Percentiles rank a stretch among this genome's conserved stretches.
Evolutionary conservation across 2,329 filamentous ascomycete genomes (phyloP).

Genomic region (Cyphellophora europaea): DNA sequence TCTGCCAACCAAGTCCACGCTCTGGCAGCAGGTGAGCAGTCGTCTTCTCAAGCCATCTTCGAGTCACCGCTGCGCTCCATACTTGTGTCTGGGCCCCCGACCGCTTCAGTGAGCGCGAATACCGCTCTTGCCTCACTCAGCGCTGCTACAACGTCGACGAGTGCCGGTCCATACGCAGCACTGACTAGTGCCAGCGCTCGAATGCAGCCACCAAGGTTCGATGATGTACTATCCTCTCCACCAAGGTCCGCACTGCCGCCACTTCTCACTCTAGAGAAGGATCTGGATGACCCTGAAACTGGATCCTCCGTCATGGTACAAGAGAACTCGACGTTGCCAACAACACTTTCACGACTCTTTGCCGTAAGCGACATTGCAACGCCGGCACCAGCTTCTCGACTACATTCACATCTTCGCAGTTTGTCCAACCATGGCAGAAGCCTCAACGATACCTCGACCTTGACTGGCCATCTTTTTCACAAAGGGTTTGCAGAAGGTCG

Average conservation of each 20-base stretch:
- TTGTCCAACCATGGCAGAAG: constrained; percentile 15
- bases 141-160: constrained; percentile 19
- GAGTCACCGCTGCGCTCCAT: constrained; percentile 25
- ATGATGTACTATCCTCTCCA: constrained; percentile 6
- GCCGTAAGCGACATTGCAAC: constrained; percentile 14
- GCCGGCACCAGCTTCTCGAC: constrained; percentile 18
- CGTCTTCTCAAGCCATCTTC: constrained; percentile 17
- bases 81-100: constrained; percentile 25
- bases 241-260: constrained; percentile 8
- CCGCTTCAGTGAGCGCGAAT: constrained; percentile 25
- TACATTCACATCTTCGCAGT: constrained; percentile 20
- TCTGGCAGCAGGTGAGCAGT: constrained; percentile 8
- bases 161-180: constrained; percentile 21
- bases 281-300: constrained; percentile 22
- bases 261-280: constrained; percentile 22
- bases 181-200: constrained; percentile 14
- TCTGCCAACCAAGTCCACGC: constrained; percentile 12
- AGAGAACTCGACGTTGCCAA: not conserved
- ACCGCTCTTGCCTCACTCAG: constrained; percentile 26
- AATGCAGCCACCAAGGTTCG: constrained; percentile 7
- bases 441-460: constrained; percentile 27
- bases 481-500: constrained; percentile 42
- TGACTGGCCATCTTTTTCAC: constrained; percentile 44
- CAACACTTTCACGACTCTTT: constrained; percentile 22
- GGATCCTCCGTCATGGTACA: constrained; percentile 3